Evolutionary conservation across 441 rosid genomes (phyloP), one percentile per base, ranked within the genome.

Genomic region (Euphorbia celastroides): DNA sequence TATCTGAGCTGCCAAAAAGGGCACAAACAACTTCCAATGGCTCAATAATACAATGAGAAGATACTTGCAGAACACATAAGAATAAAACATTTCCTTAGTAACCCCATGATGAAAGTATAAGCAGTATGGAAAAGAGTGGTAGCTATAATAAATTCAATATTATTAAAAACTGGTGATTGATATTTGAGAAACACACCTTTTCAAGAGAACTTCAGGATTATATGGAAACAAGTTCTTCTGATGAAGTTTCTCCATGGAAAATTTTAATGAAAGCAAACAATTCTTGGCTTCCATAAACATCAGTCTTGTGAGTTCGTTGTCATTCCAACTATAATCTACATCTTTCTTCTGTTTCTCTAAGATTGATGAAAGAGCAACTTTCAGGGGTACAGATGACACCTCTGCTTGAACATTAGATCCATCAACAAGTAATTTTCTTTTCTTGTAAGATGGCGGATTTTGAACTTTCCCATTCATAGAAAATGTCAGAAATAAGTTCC

Each of bases 211-310:
- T 71, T 76, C 78, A 36, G 97, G 95, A 74, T 90, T 86, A 69
- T 93, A 93, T 10, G 93, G 90, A 79, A 93, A 90, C 65, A 93
- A 71, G 48, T 80, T 84, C 83, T 87, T 90, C 66, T 38, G 72
- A 70, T 84, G 86, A 73, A 93, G 95, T 78, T 74, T 86, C 75
- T 82, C 86, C 64, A 85, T 48, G 44, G 94, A 85, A 65, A 41
- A 68, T 77, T 86, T 90, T 68, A 90, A 79, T 14, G 88, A 84
- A 82, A 90, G 80, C 82, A 93, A 80, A 75, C 98, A 93, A 60
- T 70, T 67, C 78, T 79, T 85, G 68, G 90, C 91, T 71, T 82
- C 72, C 70, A 76, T 74, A 69, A 77, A 83, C 44, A 78, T 76
- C 32, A 72, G 79, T n/a, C 72, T 70, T 72, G 32, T 55, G 38